Base-by-base conservation (phyloP, 805 yeast genomes). In the Debaryomyces maramus region DNA sequence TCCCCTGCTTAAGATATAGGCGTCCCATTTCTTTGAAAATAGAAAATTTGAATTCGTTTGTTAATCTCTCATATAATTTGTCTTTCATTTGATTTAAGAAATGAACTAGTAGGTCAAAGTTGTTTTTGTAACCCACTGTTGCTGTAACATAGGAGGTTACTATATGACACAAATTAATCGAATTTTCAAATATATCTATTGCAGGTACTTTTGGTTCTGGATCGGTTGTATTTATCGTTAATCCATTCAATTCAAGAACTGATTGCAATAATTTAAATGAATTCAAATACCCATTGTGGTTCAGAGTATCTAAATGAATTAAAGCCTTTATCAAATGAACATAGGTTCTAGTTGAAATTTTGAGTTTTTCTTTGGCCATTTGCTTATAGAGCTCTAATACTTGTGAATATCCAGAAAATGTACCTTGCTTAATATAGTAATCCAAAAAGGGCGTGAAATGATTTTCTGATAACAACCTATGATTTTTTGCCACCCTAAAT, bases 171-270 rank as follows among this genome's bases (percentile, higher is more conserved):
- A 67, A 46, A 16, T 49, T 40, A 3, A 49, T 44, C 2, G 61
- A 53, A 16, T 46, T 46, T 5, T 45, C 43, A 7, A 43, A 32
- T 14, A 56, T 36, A 7, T 53, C 48, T 1, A 37, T 22, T 9
- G 27, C 32, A 18, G 18, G 44, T 19, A 30, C 22, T 26, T 29
- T 39, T 6, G 38, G 14, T 14, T 21, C 33, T 19, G 22, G 35
- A 13, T 37, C 39, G 9, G 31, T 15, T 11, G 39, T 32, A 9
- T 34, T 39, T 8, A 52, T 15, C 2, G 53, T 38, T 17, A 65
- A 50, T 1, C 67, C 65, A 44, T 63, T 52, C 44, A 60, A 49
- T 20, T 66, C 65, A 29, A 66, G 55, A 6, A 67, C 57, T 5
- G 61, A 55, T 32, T 43, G 39, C 28, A 59, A 44, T 8, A 59